These are phyloP conservation scores for Nicotiana tomentosiformis DNA, from an alignment of 257 asterid genomes.

Conservation along the genomic window DNA sequence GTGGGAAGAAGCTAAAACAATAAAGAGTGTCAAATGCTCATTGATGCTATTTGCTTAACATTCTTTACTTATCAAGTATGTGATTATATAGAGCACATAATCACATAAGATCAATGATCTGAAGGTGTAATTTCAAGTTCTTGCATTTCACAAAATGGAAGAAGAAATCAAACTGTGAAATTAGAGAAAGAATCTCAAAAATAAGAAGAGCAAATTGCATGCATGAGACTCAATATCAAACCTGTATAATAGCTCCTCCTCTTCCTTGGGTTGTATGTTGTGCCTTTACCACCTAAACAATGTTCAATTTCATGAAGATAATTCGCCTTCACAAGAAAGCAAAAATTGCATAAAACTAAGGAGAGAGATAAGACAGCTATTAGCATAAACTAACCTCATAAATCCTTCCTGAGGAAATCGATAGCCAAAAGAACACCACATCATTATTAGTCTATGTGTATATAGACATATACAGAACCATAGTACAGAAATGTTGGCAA, in stretches of 20 bases:
- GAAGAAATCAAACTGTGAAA: not conserved
- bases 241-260: constrained; percentile 98
- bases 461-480: constrained; percentile 9
- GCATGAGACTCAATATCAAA: constrained; percentile 16
- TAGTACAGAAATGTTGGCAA: constrained; percentile 7
- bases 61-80: not conserved
- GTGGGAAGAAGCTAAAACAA: not conserved
- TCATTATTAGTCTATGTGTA: constrained; percentile 17
- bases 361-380: not conserved
- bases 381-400: constrained; percentile 57
- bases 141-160: not conserved
- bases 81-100: not conserved
- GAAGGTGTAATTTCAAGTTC: not conserved
- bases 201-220: not conserved
- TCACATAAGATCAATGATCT: not conserved
- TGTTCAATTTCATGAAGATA: not conserved
- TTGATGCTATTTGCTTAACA: not conserved
- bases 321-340: constrained; percentile 8
- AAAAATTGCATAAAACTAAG: not conserved
- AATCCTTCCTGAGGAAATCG: constrained; percentile 57
- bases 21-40: not conserved
- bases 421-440: constrained; percentile 24
- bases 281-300: constrained; percentile 74
- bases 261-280: constrained; percentile 92
- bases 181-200: not conserved